Evolutionary conservation across 345 rosid species (phyloP).

Genomic region (Capsella bursapastoris): DNA sequence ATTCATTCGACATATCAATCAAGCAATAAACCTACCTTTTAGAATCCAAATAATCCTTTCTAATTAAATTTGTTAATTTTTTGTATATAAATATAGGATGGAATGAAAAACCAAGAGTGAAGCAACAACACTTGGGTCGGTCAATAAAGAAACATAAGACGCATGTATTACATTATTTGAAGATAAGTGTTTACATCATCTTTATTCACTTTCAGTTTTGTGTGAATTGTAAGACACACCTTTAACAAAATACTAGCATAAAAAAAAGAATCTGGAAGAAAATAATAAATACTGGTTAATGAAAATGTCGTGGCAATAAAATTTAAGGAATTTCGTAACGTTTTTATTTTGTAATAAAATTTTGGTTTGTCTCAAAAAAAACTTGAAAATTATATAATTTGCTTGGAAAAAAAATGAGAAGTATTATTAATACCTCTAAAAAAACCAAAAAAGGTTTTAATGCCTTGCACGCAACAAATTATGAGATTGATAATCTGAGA

Average conservation of each 20-base stretch:
- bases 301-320: not conserved
- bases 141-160: conserved; percentile 13
- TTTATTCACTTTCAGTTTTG: conserved; percentile 31
- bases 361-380: not conserved
- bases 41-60: no score
- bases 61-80: no score
- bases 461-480: conserved; percentile 28
- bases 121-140: conserved; percentile 30
- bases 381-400: not conserved
- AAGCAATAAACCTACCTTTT: no score
- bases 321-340: not conserved
- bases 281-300: not conserved
- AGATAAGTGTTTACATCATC: conserved; percentile 34
- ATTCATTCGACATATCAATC: no score
- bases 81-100: not conserved
- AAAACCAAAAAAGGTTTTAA: not conserved
- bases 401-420: conserved; percentile 1
- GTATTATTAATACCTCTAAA: not conserved
- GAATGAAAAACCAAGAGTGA: conserved; percentile 20
- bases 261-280: not conserved
- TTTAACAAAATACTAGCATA: not conserved
- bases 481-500: not conserved
- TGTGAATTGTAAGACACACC: conserved; percentile 2
- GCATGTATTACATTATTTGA: not conserved
- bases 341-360: not conserved